Evolutionary conservation across 352 stramenopile genomes (phyloP), one percentile per base, ranked within the genome.

Genomic region (Phytophthora pluvialis): DNA sequence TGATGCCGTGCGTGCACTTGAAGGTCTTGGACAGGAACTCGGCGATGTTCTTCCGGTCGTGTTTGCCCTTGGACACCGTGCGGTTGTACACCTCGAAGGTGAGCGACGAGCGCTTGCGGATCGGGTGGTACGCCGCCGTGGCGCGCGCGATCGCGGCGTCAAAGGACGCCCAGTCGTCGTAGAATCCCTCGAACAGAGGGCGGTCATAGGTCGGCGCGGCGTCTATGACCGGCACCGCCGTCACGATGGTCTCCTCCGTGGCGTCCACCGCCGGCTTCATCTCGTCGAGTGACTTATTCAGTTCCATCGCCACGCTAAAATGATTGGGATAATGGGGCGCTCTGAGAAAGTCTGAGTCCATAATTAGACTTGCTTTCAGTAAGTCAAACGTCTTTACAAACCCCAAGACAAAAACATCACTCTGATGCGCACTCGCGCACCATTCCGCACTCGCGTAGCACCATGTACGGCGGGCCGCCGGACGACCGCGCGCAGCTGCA

Each of bases 61-160:
- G 85, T 13, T 80, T 79, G 32, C 85, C 85, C 73, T 93, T 93
- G 6, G 85, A 93, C n/a, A 93, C 85, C 1, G 85, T 93, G 67
- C 85, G 85, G 60, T 93, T 93, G 78, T 93, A 93, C 28, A 93
- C 85, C 53, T 93, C 85, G 59, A 93, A 93, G 28, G 85, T 93
- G 25, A 93, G 68, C 46, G 81, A 91, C 62, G 85, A 93, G 62
- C 85, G 82, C 69, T 93, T 93, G 62, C 85, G 85, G 57, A 93
- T 89, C 55, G 85, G 85, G 61, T 93, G 85, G 67, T 89, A 77
- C 38, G 74, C 70, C 12, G 80, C 81, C 42, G 86, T 89, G 4
- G 85, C 85, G 33, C 52, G 67, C 29, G 72, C 80, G 42, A 93
- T 77, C 0, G 85, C 85, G 4, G 72, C 51, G 69, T 93, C 85